These are phyloP conservation scores for Aspergillus brunneoviolaceus DNA, from an alignment of 2,329 filamentous ascomycete genomes.

Conservation along the genomic window DNA sequence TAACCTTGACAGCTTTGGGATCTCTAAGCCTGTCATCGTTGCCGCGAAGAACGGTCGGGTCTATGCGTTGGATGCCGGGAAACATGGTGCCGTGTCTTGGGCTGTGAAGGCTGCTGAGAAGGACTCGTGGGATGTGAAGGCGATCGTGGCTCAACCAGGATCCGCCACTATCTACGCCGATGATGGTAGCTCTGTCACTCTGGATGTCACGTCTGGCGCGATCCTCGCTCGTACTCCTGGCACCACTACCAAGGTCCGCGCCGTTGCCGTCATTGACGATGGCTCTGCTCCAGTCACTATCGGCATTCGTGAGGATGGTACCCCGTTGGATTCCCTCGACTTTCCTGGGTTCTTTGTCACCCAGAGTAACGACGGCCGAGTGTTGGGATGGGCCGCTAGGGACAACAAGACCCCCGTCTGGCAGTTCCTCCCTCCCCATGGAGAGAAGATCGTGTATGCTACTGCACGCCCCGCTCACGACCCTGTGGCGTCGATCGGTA, in stretches of 20 bases:
- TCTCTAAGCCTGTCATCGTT: conserved; percentile 79
- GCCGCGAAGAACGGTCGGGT: conserved; percentile 77
- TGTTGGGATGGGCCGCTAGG: conserved; percentile 45
- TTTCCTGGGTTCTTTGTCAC: conserved; percentile 42
- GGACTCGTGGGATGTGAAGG: conserved; percentile 65
- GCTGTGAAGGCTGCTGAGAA: conserved; percentile 63
- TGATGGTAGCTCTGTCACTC: conserved; percentile 61
- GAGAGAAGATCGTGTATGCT: conserved; percentile 67
- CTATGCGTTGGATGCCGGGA: conserved; percentile 75
- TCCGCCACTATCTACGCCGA: conserved; percentile 59
- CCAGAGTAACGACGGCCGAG: conserved; percentile 40
- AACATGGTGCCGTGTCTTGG: conserved; percentile 75
- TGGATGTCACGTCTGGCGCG: conserved; percentile 47
- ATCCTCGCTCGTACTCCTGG: conserved; percentile 35
- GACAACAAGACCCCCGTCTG: conserved; percentile 56
- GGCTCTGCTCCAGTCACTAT: conserved; percentile 26
- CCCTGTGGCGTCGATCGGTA: conserved; percentile 90
- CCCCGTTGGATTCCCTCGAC: conserved; percentile 31
- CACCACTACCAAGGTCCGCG: conserved; percentile 28
- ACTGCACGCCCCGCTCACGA: conserved; percentile 72
- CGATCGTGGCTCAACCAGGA: conserved; percentile 63
- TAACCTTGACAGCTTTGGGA: conserved; percentile 67
- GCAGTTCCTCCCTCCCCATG: conserved; percentile 67
- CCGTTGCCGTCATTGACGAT: conserved; percentile 34
- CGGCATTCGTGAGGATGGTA: conserved; percentile 38